Conservation (phyloP, 768 basidiomycete species). For the Mycena capillaripes region DNA sequence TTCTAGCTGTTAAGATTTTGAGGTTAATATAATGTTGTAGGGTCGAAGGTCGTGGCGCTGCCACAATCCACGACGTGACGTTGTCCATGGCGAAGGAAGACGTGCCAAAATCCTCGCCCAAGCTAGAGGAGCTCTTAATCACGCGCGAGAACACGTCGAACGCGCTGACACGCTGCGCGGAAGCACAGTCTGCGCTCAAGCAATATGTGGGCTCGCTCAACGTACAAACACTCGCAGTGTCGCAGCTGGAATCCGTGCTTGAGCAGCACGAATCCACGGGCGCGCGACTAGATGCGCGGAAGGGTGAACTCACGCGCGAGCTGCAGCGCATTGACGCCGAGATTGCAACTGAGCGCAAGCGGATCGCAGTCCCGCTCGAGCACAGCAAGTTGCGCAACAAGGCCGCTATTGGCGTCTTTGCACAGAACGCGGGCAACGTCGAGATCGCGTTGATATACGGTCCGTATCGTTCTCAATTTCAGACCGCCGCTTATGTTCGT, state of each 20-base stretch:
- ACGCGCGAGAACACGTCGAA: constrained; percentile 40
- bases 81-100: constrained; percentile 34
- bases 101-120: constrained; percentile 41
- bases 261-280: constrained; percentile 49
- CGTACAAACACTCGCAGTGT: constrained; percentile 47
- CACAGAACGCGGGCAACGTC: constrained; percentile 51
- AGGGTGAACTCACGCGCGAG: constrained; percentile 46
- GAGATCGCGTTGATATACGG: constrained; percentile 57
- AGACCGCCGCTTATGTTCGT: background rate
- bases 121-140: constrained; percentile 42
- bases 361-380: constrained; percentile 30
- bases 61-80: constrained; percentile 62
- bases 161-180: constrained; percentile 48
- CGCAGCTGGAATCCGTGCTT: constrained; percentile 46
- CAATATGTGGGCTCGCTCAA: constrained; percentile 52
- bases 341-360: constrained; percentile 42
- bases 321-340: constrained; percentile 41
- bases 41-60: constrained; percentile 56
- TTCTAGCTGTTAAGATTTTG: background rate
- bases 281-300: constrained; percentile 49
- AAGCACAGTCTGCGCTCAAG: constrained; percentile 46
- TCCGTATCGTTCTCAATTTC: constrained; percentile 31
- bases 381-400: constrained; percentile 47
- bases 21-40: background rate
- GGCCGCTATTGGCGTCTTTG: constrained; percentile 53